Base-by-base conservation (phyloP, 1,139 yeast species). In the Candida albicans region DNA sequence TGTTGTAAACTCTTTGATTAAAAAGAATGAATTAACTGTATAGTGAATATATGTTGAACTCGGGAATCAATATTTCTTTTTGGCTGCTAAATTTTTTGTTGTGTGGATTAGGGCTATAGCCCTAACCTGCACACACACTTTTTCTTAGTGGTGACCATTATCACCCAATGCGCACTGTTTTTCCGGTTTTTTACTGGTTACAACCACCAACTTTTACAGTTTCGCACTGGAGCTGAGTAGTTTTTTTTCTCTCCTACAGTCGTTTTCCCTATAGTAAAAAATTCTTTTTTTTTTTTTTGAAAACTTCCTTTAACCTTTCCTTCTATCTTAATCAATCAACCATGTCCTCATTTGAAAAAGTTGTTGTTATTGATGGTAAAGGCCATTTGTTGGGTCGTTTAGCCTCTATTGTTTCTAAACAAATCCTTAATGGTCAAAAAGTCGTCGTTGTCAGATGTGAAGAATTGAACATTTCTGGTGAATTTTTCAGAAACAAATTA, bases 361-460 rank as follows among this genome's bases (percentile, higher is more conserved):
- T 89, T 81, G 88, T 89, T 81, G 96, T 89, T 76, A 84, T 87
- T 82, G 96, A 87, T 80, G 96, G 95, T 82, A 91, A 93, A 90
- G 99, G 98, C 76, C 99, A 93, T 79, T 87, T 93, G 72, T 86
- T 93, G 74, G 99, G 99, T 78, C 97, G 99, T 84, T 89, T 93
- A 75, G 99, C 99, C 65, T 89, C 98, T 65, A 87, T 85, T 68
- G 91, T 93, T 70, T 96, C 99, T 75, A 93, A 93, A 86, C 97
- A 93, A 82, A 77, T 93, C 66, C 87, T 93, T 74, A 87, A 87
- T 79, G 99, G 99, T 65, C 98, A 95, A 83, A 88, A 90, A 79
- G 82, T 93, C 70, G 96, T 91, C 65, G 85, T 93, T 65, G 99
- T 93, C 71, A 89, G 99, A 82, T 82, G 93, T 73, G 99, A 93